Percentiles rank a stretch among this genome's conserved stretches.
These are phyloP conservation scores for Colletotrichum lindemuthianum DNA, from an alignment of 2,329 filamentous ascomycete species.

Conservation along the genomic window DNA sequence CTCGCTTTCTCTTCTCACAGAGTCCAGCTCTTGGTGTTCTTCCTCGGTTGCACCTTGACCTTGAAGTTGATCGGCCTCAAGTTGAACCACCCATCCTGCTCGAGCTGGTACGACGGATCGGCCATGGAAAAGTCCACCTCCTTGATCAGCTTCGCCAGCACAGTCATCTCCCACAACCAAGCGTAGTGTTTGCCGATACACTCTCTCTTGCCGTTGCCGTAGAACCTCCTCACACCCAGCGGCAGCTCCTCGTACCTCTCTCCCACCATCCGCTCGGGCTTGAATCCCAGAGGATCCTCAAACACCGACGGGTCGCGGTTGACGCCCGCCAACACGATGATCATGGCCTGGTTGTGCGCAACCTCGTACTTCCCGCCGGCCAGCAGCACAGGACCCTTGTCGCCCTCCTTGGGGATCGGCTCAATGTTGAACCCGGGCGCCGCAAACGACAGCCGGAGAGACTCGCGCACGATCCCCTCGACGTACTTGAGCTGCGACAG, in stretches of 20 bases:
- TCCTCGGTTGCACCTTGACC: conserved; percentile 54
- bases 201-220: conserved; percentile 61
- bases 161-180: conserved; percentile 55
- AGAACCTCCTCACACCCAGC: conserved; percentile 58
- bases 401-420: conserved; percentile 51
- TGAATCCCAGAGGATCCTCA: conserved; percentile 56
- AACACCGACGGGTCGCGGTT: conserved; percentile 61
- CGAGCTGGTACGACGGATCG: conserved; percentile 51
- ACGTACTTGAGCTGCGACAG: conserved; percentile 63
- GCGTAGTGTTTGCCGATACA: conserved; percentile 64
- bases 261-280: conserved; percentile 61
- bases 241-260: conserved; percentile 55
- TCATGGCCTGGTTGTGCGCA: conserved; percentile 59
- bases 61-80: conserved; percentile 58
- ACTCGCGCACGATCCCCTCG: conserved; percentile 63
- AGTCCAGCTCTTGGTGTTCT: not conserved
- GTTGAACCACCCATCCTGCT: conserved; percentile 64
- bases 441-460: conserved; percentile 63
- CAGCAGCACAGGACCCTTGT: conserved; percentile 57
- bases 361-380: conserved; percentile 60
- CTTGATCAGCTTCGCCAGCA: conserved; percentile 54
- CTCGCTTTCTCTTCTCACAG: not conserved
- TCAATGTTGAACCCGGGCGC: conserved; percentile 67
- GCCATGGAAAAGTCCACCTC: conserved; percentile 58
- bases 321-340: conserved; percentile 60